Conservation (phyloP, 345 rosid genomes). For the Carallia brachiata region DNA sequence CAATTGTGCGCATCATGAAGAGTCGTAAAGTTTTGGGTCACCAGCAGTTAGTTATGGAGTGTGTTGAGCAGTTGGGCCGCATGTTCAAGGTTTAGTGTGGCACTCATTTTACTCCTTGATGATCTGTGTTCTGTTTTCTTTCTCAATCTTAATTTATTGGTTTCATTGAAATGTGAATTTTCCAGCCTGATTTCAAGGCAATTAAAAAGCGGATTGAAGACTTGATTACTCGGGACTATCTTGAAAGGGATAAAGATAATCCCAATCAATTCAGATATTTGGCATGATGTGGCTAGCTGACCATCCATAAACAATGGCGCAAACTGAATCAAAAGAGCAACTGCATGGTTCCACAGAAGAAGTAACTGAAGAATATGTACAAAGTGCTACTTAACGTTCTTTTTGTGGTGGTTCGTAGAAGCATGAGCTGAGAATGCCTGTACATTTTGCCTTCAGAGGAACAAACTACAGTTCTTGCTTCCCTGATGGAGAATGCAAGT, state of each 20-base stretch:
- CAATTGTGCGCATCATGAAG: constrained; percentile 52
- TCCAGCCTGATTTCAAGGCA: constrained; percentile 46
- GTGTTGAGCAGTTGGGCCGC: constrained; percentile 38
- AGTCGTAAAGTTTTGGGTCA: constrained; percentile 41
- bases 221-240: constrained; percentile 34
- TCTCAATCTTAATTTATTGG: background rate
- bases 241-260: constrained; percentile 40
- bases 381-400: constrained; percentile 16
- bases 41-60: constrained; percentile 42
- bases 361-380: constrained; percentile 19
- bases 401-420: constrained; percentile 19
- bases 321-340: constrained; percentile 7
- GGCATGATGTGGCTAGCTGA: constrained; percentile 29
- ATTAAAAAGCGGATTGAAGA: constrained; percentile 45
- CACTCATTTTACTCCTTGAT: background rate
- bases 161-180: constrained; percentile 6
- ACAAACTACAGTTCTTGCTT: constrained; percentile 18
- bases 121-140: background rate
- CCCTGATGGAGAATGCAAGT: constrained; percentile 21
- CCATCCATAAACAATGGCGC: constrained; percentile 10
- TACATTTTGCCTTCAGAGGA: constrained; percentile 32
- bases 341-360: constrained; percentile 1
- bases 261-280: constrained; percentile 29
- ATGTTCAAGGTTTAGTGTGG: constrained; percentile 31
- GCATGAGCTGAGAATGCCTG: constrained; percentile 32